Base-by-base conservation (phyloP, 345 rosid genomes). In the Lumnitzera racemosa region DNA sequence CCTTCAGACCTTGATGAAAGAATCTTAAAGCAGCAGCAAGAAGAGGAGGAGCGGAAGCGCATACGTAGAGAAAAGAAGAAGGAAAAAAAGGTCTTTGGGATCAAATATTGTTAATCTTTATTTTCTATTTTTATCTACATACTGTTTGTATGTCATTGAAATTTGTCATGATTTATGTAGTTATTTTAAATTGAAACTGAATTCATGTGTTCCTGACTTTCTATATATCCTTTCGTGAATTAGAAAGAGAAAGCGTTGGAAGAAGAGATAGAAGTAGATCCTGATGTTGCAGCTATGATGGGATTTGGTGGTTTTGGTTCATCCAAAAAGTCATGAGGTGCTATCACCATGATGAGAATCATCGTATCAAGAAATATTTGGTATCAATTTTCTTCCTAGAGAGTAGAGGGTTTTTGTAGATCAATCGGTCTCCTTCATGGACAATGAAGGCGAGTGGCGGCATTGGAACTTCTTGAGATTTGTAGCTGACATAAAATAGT, bases 231-330 rank as follows among this genome's bases (percentile, higher is more conserved):
- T 57, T 48, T 47, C 17, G 20, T 46, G 59, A 11, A 64, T 50
- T 85, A 94, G 99, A 90, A 81, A 77, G 99, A 87, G 79, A 89
- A 90, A 71, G 80, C 80, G 25, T 74, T 73, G 10, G 96, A 87
- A 48, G 96, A 87, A 66, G 99, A 86, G 70, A 78, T 81, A 12
- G 97, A 94, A 61, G 74, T 80, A 43, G 96, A 90, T 76, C 91
- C 99, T 0, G 99, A 94, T 49, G 86, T 92, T 69, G 98, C 98
- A 51, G 91, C 91, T 58, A 66, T 87, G 88, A 89, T 92, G 98
- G 98, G 98, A 59, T 92, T 92, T 24, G 97, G 97, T 2, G 95
- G 98, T 53, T 92, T 92, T 66, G 76, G 95, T 48, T 82, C 96
- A 29, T 85, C 96, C 2, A 87, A 92, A 70, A 83, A 86, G 59